A percentile compares a stretch with the other conserved stretches of the same genome.
Conservation (phyloP, 2,329 filamentous ascomycete genomes). For the Ophiosphaerella narmari region DNA sequence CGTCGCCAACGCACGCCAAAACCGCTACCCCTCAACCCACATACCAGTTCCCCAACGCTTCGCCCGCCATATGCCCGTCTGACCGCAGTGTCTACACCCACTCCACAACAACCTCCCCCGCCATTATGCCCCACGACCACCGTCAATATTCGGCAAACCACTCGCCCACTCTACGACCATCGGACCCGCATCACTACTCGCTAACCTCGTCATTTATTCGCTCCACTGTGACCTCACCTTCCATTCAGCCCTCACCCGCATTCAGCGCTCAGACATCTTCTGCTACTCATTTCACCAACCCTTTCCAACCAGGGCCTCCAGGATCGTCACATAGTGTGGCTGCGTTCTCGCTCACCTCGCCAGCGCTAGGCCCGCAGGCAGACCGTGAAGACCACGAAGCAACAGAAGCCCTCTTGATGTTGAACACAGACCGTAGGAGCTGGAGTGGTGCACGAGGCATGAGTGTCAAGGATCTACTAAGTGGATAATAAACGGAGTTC, state of each 20-base stretch:
- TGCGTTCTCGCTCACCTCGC: slow-evolving; percentile 42
- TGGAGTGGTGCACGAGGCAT: slow-evolving; percentile 49
- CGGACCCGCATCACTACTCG: slow-evolving; percentile 55
- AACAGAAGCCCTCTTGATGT: slow-evolving; percentile 83
- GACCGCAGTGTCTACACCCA: slow-evolving; percentile 41
- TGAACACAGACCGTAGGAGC: slow-evolving; percentile 74
- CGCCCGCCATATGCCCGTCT: slow-evolving; percentile 44
- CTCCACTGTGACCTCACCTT: slow-evolving; percentile 42
- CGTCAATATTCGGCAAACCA: slow-evolving; percentile 51
- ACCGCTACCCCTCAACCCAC: slow-evolving; percentile 12
- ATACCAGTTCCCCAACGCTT: slow-evolving; percentile 35
- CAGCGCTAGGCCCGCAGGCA: slow-evolving; percentile 42
- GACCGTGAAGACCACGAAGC: slow-evolving; percentile 68
- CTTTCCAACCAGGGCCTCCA: slow-evolving; percentile 30
- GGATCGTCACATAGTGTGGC: slow-evolving; percentile 31
- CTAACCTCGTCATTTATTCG: slow-evolving; percentile 49
- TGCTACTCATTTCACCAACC: slow-evolving; percentile 35
- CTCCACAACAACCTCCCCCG: slow-evolving; percentile 48
- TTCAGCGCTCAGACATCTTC: slow-evolving; percentile 49
- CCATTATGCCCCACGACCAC: slow-evolving; percentile 48
- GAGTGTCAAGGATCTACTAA: slow-evolving; percentile 54
- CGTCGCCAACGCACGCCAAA: slow-evolving; percentile 33
- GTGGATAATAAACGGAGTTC: slow-evolving; percentile 23
- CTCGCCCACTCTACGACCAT: slow-evolving; percentile 45
- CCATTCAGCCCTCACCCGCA: slow-evolving; percentile 42